These are phyloP conservation scores for Euphorbia celastroides DNA, from an alignment of 441 rosid genomes.

Conservation along the genomic window DNA sequence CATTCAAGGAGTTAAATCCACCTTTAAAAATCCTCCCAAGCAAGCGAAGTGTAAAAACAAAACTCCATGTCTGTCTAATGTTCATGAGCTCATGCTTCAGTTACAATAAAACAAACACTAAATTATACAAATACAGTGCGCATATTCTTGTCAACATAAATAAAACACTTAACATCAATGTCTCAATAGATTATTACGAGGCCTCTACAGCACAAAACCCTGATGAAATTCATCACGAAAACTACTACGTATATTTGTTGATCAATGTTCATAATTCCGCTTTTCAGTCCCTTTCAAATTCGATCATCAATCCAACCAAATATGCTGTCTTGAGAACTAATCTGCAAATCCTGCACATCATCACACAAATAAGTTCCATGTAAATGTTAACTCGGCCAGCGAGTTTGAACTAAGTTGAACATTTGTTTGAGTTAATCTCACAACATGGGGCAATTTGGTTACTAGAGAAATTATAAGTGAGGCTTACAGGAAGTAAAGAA, in stretches of 20 bases:
- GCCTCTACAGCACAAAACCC: neutral
- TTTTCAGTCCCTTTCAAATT: constrained; percentile 24
- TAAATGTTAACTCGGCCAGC: neutral
- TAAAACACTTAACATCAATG: neutral
- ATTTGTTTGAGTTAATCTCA: too few relatives aligned
- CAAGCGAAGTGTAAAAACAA: too few relatives aligned
- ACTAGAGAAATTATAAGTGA: neutral
- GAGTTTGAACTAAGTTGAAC: neutral
- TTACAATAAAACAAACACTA: neutral
- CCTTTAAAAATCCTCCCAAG: too few relatives aligned
- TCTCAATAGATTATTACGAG: neutral
- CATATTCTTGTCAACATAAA: neutral
- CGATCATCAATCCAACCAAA: constrained; percentile 52
- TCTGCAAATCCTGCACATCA: constrained; percentile 48
- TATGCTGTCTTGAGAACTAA: constrained; percentile 72
- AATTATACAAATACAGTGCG: neutral
- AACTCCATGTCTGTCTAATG: neutral
- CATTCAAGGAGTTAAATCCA: too few relatives aligned
- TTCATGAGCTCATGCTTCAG: neutral
- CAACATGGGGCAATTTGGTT: neutral
- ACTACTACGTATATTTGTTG: neutral
- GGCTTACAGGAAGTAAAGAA: constrained; percentile 51
- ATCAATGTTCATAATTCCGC: neutral
- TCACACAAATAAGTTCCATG: neutral
- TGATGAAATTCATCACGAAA: too few relatives aligned